phyloP scores from a whole-genome alignment of 805 yeast species.

The Yarrowia phangngaensis region DNA sequence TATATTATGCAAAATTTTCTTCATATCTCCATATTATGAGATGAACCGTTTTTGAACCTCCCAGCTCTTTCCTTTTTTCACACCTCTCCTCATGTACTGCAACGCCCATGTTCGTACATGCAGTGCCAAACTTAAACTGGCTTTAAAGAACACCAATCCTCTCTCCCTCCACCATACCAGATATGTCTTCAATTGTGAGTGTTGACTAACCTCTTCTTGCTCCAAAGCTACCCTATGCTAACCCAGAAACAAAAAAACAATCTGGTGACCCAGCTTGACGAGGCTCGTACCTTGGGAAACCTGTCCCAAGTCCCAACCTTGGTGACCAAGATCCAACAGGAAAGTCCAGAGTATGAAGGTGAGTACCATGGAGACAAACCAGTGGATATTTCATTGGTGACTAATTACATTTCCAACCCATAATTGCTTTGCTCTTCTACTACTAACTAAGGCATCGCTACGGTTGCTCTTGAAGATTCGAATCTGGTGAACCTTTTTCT shows the following conservation, averaged over 20 bases:
- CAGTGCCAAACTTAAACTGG: slow-evolving; percentile 17
- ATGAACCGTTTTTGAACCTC: no score
- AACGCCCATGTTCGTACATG: slow-evolving; percentile 21
- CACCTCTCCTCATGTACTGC: slow-evolving; percentile 26
- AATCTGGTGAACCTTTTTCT: slow-evolving; percentile 16
- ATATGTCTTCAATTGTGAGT: slow-evolving; percentile 27
- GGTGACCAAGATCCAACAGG: slow-evolving; percentile 14
- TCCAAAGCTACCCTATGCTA: slow-evolving; percentile 1
- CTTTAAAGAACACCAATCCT: slow-evolving; percentile 11
- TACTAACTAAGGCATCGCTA: slow-evolving; percentile 16
- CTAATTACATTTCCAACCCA: no score
- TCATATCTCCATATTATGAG: no score
- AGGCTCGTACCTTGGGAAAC: slow-evolving; percentile 25
- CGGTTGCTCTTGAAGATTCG: slow-evolving; percentile 19
- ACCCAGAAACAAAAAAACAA: slow-evolving; percentile 21
- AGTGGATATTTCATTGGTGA: no score
- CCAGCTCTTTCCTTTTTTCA: no score
- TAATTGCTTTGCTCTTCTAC: no score
- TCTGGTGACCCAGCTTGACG: slow-evolving; percentile 26
- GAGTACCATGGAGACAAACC: neutral
- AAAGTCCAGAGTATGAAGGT: slow-evolving; percentile 14
- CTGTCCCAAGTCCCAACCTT: slow-evolving; percentile 17
- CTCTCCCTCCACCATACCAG: slow-evolving; percentile 24
- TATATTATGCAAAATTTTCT: no score
- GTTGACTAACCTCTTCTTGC: no score